Evolutionary conservation across 2,329 filamentous ascomycete species (phyloP).

Genomic region (Leptographium radiaticola): DNA sequence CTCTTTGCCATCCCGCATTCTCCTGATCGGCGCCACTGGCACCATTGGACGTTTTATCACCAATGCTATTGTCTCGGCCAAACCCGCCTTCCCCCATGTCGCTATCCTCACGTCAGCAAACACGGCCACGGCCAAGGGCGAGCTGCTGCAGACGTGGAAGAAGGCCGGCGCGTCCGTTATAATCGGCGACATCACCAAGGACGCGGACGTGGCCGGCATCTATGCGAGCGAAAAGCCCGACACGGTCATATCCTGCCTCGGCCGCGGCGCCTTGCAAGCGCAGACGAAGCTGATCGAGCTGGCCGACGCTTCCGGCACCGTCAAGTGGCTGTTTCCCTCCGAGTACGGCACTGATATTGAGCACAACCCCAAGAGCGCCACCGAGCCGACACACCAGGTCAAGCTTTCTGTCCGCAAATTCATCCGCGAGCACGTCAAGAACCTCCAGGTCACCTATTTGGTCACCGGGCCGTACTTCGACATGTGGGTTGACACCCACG

Average conservation of each 20-base stretch:
- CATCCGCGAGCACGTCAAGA: conserved; percentile 37
- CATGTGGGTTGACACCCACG: conserved; percentile 37
- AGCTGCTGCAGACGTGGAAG: conserved; percentile 28
- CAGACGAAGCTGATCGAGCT: conserved; percentile 50
- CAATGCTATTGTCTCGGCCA: conserved; percentile 18
- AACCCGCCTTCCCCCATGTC: conserved; percentile 18
- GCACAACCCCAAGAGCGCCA: conserved; percentile 40
- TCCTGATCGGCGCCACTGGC: conserved; percentile 23
- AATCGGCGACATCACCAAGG: conserved; percentile 38
- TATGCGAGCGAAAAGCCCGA: conserved; percentile 43
- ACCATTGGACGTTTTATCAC: conserved; percentile 23
- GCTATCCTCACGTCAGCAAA: conserved; percentile 28
- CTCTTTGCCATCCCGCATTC: conserved; percentile 8
- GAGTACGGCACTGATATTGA: conserved; percentile 57
- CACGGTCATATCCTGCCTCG: conserved; percentile 52
- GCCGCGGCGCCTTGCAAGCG: conserved; percentile 44
- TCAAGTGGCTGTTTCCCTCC: conserved; percentile 53
- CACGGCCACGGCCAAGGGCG: conserved; percentile 35
- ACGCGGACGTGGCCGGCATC: conserved; percentile 39
- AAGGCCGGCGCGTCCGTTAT: conserved; percentile 35
- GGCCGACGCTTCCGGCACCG: conserved; percentile 37
- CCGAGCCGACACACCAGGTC: conserved; percentile 54
- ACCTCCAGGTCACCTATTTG: conserved; percentile 50
- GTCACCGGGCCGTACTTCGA: conserved; percentile 60
- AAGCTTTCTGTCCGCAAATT: conserved; percentile 56